Conservation (phyloP, 1,284 basidiomycete species). For the Meira miltonrushii region DNA sequence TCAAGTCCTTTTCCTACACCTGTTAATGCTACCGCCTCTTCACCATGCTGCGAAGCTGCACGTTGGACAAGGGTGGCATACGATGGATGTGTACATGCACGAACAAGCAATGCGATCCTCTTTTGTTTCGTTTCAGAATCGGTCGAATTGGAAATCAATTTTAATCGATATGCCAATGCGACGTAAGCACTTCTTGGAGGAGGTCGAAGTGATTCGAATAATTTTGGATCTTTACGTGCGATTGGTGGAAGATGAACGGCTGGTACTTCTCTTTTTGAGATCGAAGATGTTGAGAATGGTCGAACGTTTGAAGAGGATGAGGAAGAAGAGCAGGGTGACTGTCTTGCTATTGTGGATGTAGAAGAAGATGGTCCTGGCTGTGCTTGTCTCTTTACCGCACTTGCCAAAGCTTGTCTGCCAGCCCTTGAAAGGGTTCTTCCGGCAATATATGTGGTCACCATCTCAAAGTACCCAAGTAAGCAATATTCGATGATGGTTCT, state of each 20-base stretch:
- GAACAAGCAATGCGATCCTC: constrained; percentile 4
- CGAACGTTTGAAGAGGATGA: neutral
- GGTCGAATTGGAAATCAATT: constrained; percentile 15
- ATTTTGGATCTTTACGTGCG: constrained; percentile 35
- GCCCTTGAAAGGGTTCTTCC: too few relatives aligned
- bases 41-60: constrained; percentile 1
- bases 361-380: too few relatives aligned
- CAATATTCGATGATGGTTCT: too few relatives aligned
- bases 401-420: too few relatives aligned
- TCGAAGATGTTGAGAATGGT: neutral
- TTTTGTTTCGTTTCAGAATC: constrained; percentile 2
- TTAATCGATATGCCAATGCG: constrained; percentile 37
- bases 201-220: constrained; percentile 43
- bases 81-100: constrained; percentile 11
- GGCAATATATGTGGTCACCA: too few relatives aligned
- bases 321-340: constrained; percentile 1
- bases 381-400: too few relatives aligned
- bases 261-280: constrained; percentile 19
- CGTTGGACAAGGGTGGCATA: constrained; percentile 1
- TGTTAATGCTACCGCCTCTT: neutral
- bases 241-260: constrained; percentile 33
- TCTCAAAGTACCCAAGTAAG: too few relatives aligned
- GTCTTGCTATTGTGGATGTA: too few relatives aligned
- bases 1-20: constrained; percentile 5
- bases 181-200: constrained; percentile 33